phyloP scores from a whole-genome alignment of 2,329 filamentous ascomycete genomes.

The Dactylonectria estremocensis region DNA sequence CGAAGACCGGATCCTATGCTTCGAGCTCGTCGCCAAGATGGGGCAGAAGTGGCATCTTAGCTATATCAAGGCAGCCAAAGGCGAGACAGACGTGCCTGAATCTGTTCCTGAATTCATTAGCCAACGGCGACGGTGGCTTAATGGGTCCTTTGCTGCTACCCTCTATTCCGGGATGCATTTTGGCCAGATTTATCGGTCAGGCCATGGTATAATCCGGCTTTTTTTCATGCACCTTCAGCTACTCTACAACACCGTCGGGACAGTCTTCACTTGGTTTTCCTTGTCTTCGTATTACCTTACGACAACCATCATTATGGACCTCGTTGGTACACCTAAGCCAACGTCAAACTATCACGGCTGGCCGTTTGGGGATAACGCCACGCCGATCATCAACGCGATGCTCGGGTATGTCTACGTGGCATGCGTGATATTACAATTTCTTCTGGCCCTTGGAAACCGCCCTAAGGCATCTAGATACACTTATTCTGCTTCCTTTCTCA shows the following conservation, averaged over 20 bases:
- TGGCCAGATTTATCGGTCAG: slow-evolving; percentile 97
- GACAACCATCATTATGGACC: slow-evolving; percentile 97
- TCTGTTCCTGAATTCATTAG: slow-evolving; percentile 97
- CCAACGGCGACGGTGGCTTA: slow-evolving; percentile 98
- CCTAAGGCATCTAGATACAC: slow-evolving; percentile 21
- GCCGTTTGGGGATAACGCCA: slow-evolving; percentile 83
- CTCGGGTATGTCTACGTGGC: slow-evolving; percentile 12
- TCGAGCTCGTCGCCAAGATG: slow-evolving; percentile 98
- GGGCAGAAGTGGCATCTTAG: slow-evolving; percentile 99
- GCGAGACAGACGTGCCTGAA: slow-evolving; percentile 98
- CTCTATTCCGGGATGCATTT: slow-evolving; percentile 99
- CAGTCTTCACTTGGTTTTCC: slow-evolving; percentile 92
- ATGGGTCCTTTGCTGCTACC: slow-evolving; percentile 97
- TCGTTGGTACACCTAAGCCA: slow-evolving; percentile 82
- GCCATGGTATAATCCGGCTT: slow-evolving; percentile 98
- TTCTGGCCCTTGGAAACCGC: slow-evolving; percentile 19
- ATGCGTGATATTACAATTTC: slow-evolving; percentile 14
- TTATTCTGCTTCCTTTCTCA: slow-evolving; percentile 8
- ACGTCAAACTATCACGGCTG: slow-evolving; percentile 76
- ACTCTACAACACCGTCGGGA: slow-evolving; percentile 92
- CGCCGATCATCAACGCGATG: slow-evolving; percentile 12
- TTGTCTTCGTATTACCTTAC: slow-evolving; percentile 97
- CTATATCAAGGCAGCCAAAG: slow-evolving; percentile 99
- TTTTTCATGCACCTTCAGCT: slow-evolving; percentile 98
- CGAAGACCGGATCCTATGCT: slow-evolving; percentile 99